Conservation (phyloP, 768 basidiomycete species). For the Hypsizygus marmoreus region DNA sequence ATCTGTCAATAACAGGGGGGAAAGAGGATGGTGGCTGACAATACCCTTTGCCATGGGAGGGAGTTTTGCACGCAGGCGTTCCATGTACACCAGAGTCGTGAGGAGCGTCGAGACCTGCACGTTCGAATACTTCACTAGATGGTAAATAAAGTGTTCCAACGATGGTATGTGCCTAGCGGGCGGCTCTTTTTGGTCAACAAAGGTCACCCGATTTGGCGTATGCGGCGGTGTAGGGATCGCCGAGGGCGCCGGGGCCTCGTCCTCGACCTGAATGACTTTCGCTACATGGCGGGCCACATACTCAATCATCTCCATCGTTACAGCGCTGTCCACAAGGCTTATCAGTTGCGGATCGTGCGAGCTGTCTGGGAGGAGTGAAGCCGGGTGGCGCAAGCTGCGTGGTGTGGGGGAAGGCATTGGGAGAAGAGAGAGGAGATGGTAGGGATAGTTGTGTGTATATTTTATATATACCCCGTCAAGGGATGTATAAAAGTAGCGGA, state of each 20-base stretch:
- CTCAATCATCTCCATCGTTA: slow-evolving; percentile 83
- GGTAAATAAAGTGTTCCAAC: slow-evolving; percentile 82
- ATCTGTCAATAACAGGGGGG: slow-evolving; percentile 5
- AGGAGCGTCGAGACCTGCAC: slow-evolving; percentile 91
- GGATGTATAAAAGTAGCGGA: slow-evolving; percentile 35
- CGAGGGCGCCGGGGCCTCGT: slow-evolving; percentile 40
- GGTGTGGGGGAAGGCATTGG: slow-evolving; percentile 26
- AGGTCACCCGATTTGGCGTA: slow-evolving; percentile 55
- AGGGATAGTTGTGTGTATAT: slow-evolving; percentile 32
- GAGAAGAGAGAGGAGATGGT: slow-evolving; percentile 26
- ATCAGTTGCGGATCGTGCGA: slow-evolving; percentile 82
- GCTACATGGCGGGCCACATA: slow-evolving; percentile 81
- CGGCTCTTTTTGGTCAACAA: slow-evolving; percentile 33
- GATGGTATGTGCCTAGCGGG: slow-evolving; percentile 46
- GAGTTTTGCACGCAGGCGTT: slow-evolving; percentile 78
- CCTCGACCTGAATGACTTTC: slow-evolving; percentile 72
- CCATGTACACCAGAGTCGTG: slow-evolving; percentile 89
- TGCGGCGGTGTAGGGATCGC: slow-evolving; percentile 67
- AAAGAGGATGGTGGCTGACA: slow-evolving; percentile 35
- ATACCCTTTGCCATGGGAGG: slow-evolving; percentile 87
- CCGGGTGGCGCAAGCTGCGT: slow-evolving; percentile 55
- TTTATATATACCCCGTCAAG: slow-evolving; percentile 41
- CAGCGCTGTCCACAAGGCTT: slow-evolving; percentile 73
- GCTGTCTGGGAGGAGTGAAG: slow-evolving; percentile 77
- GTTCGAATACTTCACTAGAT: slow-evolving; percentile 77